Conservation (phyloP, 2,329 filamentous ascomycete species). For the Thelonectria blattea region DNA sequence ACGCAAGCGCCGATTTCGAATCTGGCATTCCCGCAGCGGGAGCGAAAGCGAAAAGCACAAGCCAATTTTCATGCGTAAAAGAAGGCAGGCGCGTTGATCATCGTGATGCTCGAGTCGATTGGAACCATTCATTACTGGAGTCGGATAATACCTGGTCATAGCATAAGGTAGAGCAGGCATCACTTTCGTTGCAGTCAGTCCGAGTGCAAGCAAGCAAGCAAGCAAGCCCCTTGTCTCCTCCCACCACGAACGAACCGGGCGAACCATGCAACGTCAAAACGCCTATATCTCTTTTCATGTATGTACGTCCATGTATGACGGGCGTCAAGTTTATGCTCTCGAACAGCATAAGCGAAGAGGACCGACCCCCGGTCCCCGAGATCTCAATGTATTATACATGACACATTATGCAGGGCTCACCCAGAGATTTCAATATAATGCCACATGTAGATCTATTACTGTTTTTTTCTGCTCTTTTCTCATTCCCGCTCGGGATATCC, state of each 20-base stretch:
- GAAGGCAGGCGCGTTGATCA: not conserved
- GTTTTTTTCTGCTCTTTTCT: not conserved
- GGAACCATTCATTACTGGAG: too few species aligned
- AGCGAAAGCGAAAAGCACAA: not conserved
- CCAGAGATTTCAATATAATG: not conserved
- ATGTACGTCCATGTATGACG: not conserved
- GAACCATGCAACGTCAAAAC: too few species aligned
- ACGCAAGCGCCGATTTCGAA: slow-evolving; percentile 2
- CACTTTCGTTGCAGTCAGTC: too few species aligned
- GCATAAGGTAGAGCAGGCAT: not conserved
- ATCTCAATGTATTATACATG: not conserved
- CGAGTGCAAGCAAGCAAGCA: too few species aligned
- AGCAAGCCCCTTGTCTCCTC: too few species aligned
- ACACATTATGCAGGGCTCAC: not conserved
- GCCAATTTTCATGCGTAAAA: not conserved
- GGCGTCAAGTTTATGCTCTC: not conserved
- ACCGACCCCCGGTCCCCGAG: not conserved
- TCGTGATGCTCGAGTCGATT: not conserved
- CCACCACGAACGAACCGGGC: too few species aligned
- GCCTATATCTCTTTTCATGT: not conserved
- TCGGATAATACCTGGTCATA: not conserved
- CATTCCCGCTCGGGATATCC: slow-evolving; percentile 6
- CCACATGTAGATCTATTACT: not conserved
- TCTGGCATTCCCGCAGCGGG: not conserved
- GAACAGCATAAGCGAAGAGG: not conserved